These are phyloP conservation scores for Nigrospora osmanthi DNA, from an alignment of 2,329 filamentous ascomycete species.

Conservation along the genomic window DNA sequence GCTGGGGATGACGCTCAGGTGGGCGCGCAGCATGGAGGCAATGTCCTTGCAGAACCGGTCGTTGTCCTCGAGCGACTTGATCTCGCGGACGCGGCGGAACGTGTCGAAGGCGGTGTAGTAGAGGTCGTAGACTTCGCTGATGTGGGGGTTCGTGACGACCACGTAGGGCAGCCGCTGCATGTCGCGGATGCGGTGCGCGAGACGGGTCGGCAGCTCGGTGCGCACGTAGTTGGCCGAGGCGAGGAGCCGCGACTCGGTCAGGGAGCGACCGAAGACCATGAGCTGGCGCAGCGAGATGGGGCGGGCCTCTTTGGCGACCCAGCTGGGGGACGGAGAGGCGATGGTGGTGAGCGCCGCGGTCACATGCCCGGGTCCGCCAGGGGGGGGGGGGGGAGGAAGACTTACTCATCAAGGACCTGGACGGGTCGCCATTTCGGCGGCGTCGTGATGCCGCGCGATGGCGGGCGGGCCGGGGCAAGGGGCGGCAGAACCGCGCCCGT, in stretches of 20 bases:
- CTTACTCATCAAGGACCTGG: conserved; percentile 58
- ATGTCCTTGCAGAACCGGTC: conserved; percentile 78
- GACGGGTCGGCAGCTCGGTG: conserved; percentile 80
- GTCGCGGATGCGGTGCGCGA: conserved; percentile 90
- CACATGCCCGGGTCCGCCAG: neutral
- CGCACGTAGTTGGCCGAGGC: conserved; percentile 97
- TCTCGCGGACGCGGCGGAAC: conserved; percentile 75
- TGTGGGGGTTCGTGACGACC: conserved; percentile 90
- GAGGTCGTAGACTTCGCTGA: conserved; percentile 90
- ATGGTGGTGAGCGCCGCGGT: neutral
- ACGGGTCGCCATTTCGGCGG: conserved; percentile 52
- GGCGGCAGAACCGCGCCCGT: neutral
- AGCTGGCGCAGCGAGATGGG: conserved; percentile 96
- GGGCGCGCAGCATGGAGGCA: conserved; percentile 71
- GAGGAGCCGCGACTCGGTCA: conserved; percentile 83
- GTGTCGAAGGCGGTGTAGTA: conserved; percentile 96
- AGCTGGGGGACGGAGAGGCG: conserved; percentile 44
- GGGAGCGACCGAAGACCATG: conserved; percentile 90
- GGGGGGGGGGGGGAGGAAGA: conserved; percentile 3
- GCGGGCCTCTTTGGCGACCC: conserved; percentile 84
- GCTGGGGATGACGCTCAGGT: conserved; percentile 88
- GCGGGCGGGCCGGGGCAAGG: neutral
- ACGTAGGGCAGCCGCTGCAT: conserved; percentile 96
- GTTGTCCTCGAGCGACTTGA: conserved; percentile 83
- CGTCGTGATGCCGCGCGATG: conserved; percentile 13